Evolutionary conservation across 2,329 filamentous ascomycete genomes (phyloP).

Genomic region (Tolypocladium paradoxum): DNA sequence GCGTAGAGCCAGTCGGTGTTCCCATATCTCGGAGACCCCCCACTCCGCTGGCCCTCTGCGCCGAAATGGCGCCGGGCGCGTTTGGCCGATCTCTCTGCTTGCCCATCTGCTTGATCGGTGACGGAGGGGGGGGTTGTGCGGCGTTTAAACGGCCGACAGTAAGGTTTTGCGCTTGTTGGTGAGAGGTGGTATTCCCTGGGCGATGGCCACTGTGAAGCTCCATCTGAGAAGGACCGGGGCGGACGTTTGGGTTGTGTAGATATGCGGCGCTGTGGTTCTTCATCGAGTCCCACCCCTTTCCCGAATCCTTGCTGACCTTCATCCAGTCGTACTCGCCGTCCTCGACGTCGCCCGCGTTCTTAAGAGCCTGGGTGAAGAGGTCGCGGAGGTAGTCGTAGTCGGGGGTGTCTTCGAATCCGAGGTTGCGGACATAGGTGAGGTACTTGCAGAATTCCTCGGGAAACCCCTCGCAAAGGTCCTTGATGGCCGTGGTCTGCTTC

Average conservation of each 20-base stretch:
- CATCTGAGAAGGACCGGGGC: conserved; percentile 73
- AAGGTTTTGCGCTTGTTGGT: conserved; percentile 51
- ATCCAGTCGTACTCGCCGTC: conserved; percentile 99
- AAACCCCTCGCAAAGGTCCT: conserved; percentile 92
- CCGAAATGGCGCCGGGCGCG: conserved; percentile 60
- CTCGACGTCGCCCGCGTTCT: conserved; percentile 88
- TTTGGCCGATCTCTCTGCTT: conserved; percentile 68
- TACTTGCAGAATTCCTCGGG: conserved; percentile 98
- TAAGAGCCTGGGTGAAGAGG: conserved; percentile 89
- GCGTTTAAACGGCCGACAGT: conserved; percentile 88
- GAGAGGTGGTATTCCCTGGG: conserved; percentile 54
- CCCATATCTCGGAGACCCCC: conserved; percentile 65
- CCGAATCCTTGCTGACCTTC: conserved; percentile 75
- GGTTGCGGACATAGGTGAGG: conserved; percentile 90
- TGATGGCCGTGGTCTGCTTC: conserved; percentile 96
- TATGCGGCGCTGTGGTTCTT: conserved; percentile 54
- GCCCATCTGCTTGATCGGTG: conserved; percentile 71
- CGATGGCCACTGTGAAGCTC: conserved; percentile 69
- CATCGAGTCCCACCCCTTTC: conserved; percentile 74
- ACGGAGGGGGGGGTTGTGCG: conserved; percentile 80
- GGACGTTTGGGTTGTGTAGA: conserved; percentile 65
- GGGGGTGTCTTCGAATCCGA: conserved; percentile 95
- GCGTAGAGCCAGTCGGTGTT: conserved; percentile 81
- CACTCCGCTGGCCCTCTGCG: conserved; percentile 67
- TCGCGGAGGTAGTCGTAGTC: conserved; percentile 98